These are phyloP conservation scores for Histomonas meleagridis DNA, from an alignment of 208 protist genomes.

Conservation along the genomic window DNA sequence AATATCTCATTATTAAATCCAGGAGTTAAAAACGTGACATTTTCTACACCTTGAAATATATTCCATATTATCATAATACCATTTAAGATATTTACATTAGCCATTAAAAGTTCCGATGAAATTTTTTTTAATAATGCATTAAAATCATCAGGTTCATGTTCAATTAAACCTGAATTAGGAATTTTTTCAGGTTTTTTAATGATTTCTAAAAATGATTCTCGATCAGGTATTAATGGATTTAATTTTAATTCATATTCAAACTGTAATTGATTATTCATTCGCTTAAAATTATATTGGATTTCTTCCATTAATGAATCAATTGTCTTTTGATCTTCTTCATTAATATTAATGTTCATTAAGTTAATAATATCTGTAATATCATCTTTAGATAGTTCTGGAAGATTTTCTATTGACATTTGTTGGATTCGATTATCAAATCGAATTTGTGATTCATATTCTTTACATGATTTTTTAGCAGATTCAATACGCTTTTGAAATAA, in stretches of 20 bases:
- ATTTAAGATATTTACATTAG: not conserved
- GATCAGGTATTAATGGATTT: not conserved
- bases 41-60: not conserved
- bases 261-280: not conserved
- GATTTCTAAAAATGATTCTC: not conserved
- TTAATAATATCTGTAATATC: not conserved
- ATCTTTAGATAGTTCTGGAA: not conserved
- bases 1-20: not conserved
- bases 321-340: not conserved
- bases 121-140: not conserved
- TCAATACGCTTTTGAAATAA: not conserved
- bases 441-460: not conserved
- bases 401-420: not conserved
- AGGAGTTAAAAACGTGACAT: not conserved
- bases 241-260: slow-evolving; percentile 12
- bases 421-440: not conserved
- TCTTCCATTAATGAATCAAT: not conserved
- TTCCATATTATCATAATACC: not conserved
- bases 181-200: not conserved
- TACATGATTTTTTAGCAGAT: not conserved
- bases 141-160: not conserved
- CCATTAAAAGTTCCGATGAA: not conserved
- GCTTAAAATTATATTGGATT: not conserved
- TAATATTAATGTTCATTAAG: too few relatives aligned
- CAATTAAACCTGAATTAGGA: not conserved